These are phyloP conservation scores for Beta corolliflora DNA, from an alignment of 179 eudicot genomes.

Conservation along the genomic window DNA sequence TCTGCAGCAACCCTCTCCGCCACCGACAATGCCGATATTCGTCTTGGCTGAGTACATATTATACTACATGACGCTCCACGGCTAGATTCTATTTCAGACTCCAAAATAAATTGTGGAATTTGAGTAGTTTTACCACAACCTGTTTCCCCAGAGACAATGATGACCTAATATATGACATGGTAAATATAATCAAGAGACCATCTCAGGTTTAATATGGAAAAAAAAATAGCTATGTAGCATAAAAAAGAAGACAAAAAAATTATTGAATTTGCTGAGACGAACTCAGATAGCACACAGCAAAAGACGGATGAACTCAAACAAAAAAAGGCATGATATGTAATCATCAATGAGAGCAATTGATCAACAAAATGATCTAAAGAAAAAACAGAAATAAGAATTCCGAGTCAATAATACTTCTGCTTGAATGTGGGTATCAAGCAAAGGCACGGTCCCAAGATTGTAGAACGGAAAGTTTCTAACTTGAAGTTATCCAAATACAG, in stretches of 20 bases:
- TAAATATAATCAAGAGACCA: constrained; percentile 2
- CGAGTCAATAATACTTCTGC: not conserved
- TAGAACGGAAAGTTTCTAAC: not conserved
- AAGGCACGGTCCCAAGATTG: not conserved
- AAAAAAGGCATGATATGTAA: not conserved
- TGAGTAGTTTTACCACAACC: constrained; percentile 94
- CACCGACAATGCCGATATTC: constrained; percentile 83
- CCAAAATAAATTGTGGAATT: constrained; percentile 81
- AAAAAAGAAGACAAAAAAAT: not conserved
- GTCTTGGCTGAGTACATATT: constrained; percentile 84
- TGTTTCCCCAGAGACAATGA: constrained; percentile 84
- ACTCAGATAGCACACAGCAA: not conserved
- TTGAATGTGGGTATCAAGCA: constrained; percentile 3
- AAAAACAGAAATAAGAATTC: not conserved
- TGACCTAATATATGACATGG: constrained; percentile 44
- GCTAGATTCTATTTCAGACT: constrained; percentile 68
- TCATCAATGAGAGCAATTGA: not conserved
- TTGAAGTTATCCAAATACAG: not conserved
- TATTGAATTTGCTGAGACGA: not conserved
- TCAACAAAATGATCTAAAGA: not conserved
- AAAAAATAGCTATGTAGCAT: not conserved
- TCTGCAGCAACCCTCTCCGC: constrained; percentile 85
- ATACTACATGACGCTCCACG: constrained; percentile 70
- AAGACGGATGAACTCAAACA: too few species aligned
- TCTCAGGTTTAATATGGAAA: not conserved